Percentiles rank a stretch among this genome's conserved stretches.
Conservation (phyloP, 305 asterid species). For the Fraxinus albicans region DNA sequence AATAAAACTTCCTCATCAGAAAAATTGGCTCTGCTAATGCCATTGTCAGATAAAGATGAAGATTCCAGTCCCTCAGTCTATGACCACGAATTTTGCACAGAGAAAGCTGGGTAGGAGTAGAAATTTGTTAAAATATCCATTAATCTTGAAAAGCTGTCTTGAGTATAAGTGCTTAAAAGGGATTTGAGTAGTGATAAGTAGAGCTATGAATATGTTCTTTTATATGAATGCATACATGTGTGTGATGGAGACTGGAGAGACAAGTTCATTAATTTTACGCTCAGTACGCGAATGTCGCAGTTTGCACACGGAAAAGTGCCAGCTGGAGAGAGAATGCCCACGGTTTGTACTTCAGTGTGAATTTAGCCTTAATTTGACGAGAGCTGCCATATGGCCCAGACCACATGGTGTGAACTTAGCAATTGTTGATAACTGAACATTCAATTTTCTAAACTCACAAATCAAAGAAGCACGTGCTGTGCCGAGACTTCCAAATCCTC, state of each 20-base stretch:
- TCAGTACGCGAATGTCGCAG: neutral
- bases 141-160: neutral
- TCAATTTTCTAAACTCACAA: no score
- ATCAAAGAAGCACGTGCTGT: no score
- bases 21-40: slow-evolving; percentile 8
- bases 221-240: neutral
- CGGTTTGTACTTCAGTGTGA: neutral
- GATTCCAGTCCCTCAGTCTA: neutral
- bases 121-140: slow-evolving; percentile 7
- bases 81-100: neutral
- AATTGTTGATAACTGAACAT: no score
- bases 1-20: slow-evolving; percentile 23
- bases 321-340: neutral
- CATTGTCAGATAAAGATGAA: slow-evolving; percentile 1
- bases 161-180: neutral
- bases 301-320: neutral
- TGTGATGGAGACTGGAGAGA: neutral
- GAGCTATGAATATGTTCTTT: neutral
- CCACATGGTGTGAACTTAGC: no score
- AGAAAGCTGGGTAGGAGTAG: neutral
- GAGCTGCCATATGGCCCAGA: no score
- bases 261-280: neutral
- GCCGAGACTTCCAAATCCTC: no score
- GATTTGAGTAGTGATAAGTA: neutral
- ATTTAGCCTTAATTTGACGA: neutral